Evolutionary conservation across 345 rosid genomes (phyloP).

Genomic region (Eucalyptus paniculata): DNA sequence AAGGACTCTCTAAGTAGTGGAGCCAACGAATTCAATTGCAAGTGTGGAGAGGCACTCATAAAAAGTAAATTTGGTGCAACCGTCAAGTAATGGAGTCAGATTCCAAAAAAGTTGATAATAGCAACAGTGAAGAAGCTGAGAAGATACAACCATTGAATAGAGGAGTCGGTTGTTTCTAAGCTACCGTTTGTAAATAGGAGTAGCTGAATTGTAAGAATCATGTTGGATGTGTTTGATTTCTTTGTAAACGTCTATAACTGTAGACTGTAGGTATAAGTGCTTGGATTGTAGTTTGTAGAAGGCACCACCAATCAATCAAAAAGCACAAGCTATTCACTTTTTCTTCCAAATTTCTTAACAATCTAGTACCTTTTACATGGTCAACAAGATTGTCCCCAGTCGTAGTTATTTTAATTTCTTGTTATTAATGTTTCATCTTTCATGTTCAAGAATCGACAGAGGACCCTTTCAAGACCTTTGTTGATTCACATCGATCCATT

Average conservation of each 20-base stretch:
- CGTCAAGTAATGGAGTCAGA: not conserved
- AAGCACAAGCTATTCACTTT: not conserved
- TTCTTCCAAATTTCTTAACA: not conserved
- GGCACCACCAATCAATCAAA: not conserved
- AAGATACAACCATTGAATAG: not conserved
- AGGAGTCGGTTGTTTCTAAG: not conserved
- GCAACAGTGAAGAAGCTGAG: not conserved
- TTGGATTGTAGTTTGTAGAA: not conserved
- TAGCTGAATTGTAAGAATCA: not conserved
- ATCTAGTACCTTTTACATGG: not conserved
- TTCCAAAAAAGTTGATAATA: not conserved
- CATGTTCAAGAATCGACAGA: not conserved
- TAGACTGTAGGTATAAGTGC: not conserved
- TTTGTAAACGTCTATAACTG: not conserved
- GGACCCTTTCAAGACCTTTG: not conserved
- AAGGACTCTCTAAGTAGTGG: not conserved
- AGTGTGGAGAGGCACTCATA: not conserved
- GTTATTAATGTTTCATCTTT: not conserved
- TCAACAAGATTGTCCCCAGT: not conserved
- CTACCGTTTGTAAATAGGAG: not conserved
- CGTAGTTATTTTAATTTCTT: not conserved
- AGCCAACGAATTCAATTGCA: not conserved
- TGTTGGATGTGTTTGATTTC: not conserved
- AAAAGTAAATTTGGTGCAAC: not conserved
- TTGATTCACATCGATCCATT: not conserved